Evolutionary conservation across 139 green algal genomes (phyloP), one percentile per base, ranked within the genome.

Genomic region (Chlorella sp.): DNA sequence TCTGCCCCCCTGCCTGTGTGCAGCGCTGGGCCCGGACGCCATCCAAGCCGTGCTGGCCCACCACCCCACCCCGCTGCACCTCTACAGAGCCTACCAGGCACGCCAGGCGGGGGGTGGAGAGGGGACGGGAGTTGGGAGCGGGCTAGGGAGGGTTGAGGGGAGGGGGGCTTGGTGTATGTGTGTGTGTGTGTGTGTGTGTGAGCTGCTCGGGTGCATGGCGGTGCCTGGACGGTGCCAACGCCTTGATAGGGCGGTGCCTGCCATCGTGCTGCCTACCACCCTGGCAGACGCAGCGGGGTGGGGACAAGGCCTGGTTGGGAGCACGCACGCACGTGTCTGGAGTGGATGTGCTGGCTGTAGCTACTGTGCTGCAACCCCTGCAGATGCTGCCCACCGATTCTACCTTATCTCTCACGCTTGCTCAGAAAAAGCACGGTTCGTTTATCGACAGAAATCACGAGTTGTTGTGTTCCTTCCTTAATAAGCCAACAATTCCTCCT

Each of bases 51-150:
- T 96, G 3, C 61, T 95, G 34, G 57, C 42, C 24, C 42, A 48
- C 21, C 94, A 96, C 78, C 92, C 93, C 57, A 96, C 93, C 0
- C 92, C 93, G 4, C 64, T 85, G 32, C 69, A 75, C 32, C 88
- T 96, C 30, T 94, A 81, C 69, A 71, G 68, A 1, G 92, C 86
- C 16, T 96, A 94, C 64, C 68, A 87, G 83, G 83, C 60, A 39
- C 12, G 81, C 28, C 64, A 71, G 64, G 64, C 64, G 22, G 64
- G 64, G 64, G n/a, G n/a, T n/a, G n/a, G n/a, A n/a, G n/a, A n/a
- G n/a, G 7, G 2, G 64, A 26, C 2, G 64, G 21, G 5, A 26
- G 64, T 2, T 26, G 64, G 21, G 64, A 14, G 64, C 24, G 64
- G 22, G 64, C 64, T 71, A n/a, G 64, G 64, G 21, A 71, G 64